These are phyloP conservation scores for Kurtzmaniella quercitrusa DNA, from an alignment of 1,139 yeast genomes.

Conservation along the genomic window DNA sequence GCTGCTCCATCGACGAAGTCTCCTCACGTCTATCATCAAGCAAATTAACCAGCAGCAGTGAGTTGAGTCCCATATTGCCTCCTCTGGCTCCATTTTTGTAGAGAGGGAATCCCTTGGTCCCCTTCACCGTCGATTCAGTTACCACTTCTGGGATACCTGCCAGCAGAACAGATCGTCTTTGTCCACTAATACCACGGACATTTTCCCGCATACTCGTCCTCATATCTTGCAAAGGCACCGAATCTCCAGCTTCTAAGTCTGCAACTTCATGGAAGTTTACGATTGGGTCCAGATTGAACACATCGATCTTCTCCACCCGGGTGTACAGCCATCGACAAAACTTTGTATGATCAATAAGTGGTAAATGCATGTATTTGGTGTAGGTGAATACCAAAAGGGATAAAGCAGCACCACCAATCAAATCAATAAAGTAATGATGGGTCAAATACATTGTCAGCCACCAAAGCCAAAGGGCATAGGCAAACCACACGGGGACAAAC, in stretches of 20 bases:
- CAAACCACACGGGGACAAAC: slow-evolving; percentile 57
- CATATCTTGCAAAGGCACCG: slow-evolving; percentile 1
- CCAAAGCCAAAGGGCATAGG: slow-evolving; percentile 90
- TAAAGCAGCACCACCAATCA: slow-evolving; percentile 83
- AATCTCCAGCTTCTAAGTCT: slow-evolving; percentile 10
- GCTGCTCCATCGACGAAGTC: slow-evolving; percentile 22
- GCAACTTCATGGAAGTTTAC: slow-evolving; percentile 9
- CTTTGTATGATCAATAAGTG: slow-evolving; percentile 56
- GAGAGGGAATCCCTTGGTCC: neutral
- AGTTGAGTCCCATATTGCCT: neutral
- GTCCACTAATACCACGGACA: neutral
- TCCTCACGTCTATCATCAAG: slow-evolving; percentile 18
- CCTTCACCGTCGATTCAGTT: neutral
- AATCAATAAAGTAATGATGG: slow-evolving; percentile 90
- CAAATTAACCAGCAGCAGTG: slow-evolving; percentile 1
- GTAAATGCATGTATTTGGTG: slow-evolving; percentile 71
- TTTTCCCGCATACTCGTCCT: neutral
- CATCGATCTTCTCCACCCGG: slow-evolving; percentile 24
- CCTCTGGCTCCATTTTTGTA: neutral
- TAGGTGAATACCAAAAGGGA: slow-evolving; percentile 68
- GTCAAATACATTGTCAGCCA: slow-evolving; percentile 98
- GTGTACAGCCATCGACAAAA: slow-evolving; percentile 86
- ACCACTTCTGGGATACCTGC: neutral
- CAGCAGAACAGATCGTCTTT: neutral
- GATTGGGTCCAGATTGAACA: slow-evolving; percentile 30